These are phyloP conservation scores for Dryas alaskensis DNA, from an alignment of 306 rosid genomes.

Conservation along the genomic window DNA sequence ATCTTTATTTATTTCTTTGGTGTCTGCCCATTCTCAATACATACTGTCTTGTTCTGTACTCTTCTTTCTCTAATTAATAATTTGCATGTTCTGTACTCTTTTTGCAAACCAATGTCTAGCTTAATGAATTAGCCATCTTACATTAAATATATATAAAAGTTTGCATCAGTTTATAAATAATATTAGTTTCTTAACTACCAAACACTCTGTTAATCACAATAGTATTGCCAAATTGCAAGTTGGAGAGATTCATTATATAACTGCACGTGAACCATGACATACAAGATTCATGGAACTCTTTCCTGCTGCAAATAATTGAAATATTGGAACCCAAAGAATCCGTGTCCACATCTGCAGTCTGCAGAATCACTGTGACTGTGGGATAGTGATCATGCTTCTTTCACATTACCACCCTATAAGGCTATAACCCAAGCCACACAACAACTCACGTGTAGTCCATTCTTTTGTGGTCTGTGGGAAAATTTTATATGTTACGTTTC, in stretches of 20 bases:
- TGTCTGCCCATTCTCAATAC: background rate
- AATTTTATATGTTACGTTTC: too few relatives aligned
- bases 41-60: background rate
- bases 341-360: background rate
- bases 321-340: background rate
- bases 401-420: too few relatives aligned
- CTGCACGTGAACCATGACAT: slow-evolving; percentile 4
- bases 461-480: too few relatives aligned
- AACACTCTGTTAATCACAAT: slow-evolving; percentile 4
- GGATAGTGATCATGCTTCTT: background rate
- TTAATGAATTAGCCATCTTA: background rate
- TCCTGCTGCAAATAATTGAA: background rate
- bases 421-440: too few relatives aligned
- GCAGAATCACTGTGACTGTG: background rate
- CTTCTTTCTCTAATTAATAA: background rate
- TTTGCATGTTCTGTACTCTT: background rate
- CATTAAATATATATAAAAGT: background rate
- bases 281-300: background rate
- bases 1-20: background rate
- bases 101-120: slow-evolving; percentile 9
- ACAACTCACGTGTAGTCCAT: too few relatives aligned
- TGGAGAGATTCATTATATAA: background rate
- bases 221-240: background rate
- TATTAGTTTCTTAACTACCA: background rate
- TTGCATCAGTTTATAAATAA: background rate